phyloP scores from a whole-genome alignment of 78 protist species.

The Polysphondylium violaceum region DNA sequence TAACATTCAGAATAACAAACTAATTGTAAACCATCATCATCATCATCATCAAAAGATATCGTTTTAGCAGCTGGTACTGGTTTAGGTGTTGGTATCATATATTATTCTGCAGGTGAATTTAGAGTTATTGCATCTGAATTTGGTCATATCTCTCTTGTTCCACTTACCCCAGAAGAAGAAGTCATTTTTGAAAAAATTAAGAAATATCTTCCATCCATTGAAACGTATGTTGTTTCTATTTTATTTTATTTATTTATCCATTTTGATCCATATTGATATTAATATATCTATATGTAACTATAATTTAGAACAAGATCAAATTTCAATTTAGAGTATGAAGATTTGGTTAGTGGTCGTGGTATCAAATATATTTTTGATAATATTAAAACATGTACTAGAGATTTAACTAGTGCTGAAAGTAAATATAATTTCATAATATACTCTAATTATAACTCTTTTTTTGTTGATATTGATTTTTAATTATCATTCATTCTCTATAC shows the following conservation, averaged over 20 bases:
- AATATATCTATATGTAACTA: not conserved
- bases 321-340: slow-evolving; percentile 65
- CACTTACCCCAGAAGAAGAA: slow-evolving; percentile 2
- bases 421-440: too few relatives aligned
- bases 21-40: not conserved
- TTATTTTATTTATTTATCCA: not conserved
- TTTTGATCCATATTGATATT: not conserved
- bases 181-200: slow-evolving; percentile 15
- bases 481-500: too few relatives aligned
- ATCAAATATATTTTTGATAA: not conserved
- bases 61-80: slow-evolving; percentile 82
- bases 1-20: not conserved
- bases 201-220: not conserved
- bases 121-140: slow-evolving; percentile 73
- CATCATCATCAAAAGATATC: slow-evolving; percentile 31
- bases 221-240: not conserved
- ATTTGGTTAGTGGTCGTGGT: slow-evolving; percentile 85
- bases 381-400: not conserved
- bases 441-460: not conserved
- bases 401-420: slow-evolving; percentile 19
- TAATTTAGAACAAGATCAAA: slow-evolving; percentile 2
- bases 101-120: slow-evolving; percentile 3
- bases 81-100: slow-evolving; percentile 73
- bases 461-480: not conserved
- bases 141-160: slow-evolving; percentile 55